These are phyloP conservation scores for Salvia miltiorrhiza DNA, from an alignment of 257 asterid genomes.

Conservation along the genomic window DNA sequence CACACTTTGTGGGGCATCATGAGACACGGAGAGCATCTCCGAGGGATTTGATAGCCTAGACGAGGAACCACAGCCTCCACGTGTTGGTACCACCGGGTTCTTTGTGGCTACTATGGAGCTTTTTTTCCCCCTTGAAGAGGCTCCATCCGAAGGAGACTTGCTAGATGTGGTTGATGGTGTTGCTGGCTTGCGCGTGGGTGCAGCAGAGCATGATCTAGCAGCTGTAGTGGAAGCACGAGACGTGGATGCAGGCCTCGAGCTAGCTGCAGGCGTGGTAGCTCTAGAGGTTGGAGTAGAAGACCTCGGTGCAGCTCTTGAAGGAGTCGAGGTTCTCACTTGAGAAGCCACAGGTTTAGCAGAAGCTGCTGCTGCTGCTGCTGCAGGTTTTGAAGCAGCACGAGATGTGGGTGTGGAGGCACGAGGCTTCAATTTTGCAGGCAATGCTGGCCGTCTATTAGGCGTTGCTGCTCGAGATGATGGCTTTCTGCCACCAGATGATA, in stretches of 20 bases:
- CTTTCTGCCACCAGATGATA: constrained; percentile 40
- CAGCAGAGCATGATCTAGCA: constrained; percentile 45
- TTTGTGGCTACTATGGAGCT: constrained; percentile 23
- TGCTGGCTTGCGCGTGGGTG: constrained; percentile 51
- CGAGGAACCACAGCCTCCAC: constrained; percentile 27
- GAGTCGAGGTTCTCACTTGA: constrained; percentile 52
- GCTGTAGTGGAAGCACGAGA: constrained; percentile 48
- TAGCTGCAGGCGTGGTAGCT: constrained; percentile 21
- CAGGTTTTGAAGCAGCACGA: constrained; percentile 39
- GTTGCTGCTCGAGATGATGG: constrained; percentile 45
- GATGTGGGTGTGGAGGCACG: constrained; percentile 55
- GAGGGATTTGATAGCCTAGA: constrained; percentile 51
- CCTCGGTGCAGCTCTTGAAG: constrained; percentile 41
- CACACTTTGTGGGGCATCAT: constrained; percentile 30
- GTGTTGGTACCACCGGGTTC: constrained; percentile 27
- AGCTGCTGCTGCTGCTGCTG: constrained; percentile 26
- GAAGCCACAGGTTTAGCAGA: constrained; percentile 39
- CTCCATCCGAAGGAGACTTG: constrained; percentile 22
- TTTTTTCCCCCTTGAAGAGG: constrained; percentile 33
- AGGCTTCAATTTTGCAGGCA: constrained; percentile 43
- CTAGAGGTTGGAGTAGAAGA: constrained; percentile 50
- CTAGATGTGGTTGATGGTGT: constrained; percentile 24
- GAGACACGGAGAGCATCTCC: constrained; percentile 29
- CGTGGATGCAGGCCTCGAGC: constrained; percentile 26
- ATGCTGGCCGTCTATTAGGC: constrained; percentile 42